Percentiles rank a stretch among this genome's conserved stretches.
Evolutionary conservation across 305 asterid species (phyloP).

Genomic region (Solanum hybrid): DNA sequence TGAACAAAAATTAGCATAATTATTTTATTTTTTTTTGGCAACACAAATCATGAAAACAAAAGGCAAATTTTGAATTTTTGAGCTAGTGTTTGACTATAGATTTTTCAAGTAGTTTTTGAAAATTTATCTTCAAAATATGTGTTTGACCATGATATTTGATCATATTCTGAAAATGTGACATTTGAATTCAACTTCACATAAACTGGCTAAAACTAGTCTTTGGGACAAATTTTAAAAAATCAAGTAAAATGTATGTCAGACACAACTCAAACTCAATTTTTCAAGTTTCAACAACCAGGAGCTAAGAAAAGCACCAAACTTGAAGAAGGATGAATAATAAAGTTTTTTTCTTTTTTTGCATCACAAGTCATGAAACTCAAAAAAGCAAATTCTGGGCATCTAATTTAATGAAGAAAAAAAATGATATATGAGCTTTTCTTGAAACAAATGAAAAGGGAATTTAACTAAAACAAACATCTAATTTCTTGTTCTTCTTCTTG

Average conservation of each 20-base stretch:
- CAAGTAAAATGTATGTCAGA: not conserved
- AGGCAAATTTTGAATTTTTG: not conserved
- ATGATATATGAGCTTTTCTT: not conserved
- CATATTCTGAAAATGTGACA: not conserved
- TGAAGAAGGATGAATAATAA: not conserved
- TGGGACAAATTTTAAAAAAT: not conserved
- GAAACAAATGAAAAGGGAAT: not conserved
- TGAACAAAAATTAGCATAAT: not conserved
- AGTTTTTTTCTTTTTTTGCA: not conserved
- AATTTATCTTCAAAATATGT: not conserved
- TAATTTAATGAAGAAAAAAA: not conserved
- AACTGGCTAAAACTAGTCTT: not conserved
- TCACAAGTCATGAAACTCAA: not conserved
- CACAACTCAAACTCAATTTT: not conserved
- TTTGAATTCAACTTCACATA: not conserved
- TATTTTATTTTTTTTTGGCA: not conserved
- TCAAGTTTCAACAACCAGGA: not conserved
- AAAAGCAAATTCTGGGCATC: not conserved
- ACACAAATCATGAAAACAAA: not conserved
- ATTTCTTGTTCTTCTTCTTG: not conserved
- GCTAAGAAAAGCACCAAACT: not conserved
- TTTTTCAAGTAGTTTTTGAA: not conserved
- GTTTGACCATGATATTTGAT: not conserved
- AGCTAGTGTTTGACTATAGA: not conserved
- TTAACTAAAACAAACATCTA: not conserved